Conservation (phyloP, 2,329 filamentous ascomycete species). For the Stagonosporopsis cucurbitacearum region DNA sequence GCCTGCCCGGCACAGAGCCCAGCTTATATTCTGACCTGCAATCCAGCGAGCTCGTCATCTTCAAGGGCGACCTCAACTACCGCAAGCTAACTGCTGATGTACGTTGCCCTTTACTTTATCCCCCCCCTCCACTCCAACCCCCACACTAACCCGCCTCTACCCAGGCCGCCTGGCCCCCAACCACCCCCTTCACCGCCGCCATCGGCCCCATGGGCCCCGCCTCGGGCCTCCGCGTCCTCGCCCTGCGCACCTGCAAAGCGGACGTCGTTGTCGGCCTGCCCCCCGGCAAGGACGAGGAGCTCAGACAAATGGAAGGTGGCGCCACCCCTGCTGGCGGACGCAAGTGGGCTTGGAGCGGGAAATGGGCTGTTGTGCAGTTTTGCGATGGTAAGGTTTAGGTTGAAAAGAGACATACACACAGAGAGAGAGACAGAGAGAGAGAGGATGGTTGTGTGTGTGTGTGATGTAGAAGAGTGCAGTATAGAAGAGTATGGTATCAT, state of each 20-base stretch:
- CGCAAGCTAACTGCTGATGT: conserved; percentile 90
- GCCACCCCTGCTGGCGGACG: conserved; percentile 73
- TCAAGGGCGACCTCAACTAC: conserved; percentile 98
- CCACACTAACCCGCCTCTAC: neutral
- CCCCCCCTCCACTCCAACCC: neutral
- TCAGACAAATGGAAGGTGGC: conserved; percentile 71
- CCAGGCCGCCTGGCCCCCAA: conserved; percentile 80
- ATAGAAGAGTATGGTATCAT: no score
- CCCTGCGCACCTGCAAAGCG: conserved; percentile 93
- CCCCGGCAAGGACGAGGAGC: conserved; percentile 79
- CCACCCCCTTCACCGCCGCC: conserved; percentile 83
- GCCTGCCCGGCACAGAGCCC: conserved; percentile 72
- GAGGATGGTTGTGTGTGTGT: no score
- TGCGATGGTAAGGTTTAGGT: conserved; percentile 67
- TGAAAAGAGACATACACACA: no score
- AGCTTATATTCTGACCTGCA: conserved; percentile 78
- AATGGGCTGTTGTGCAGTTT: conserved; percentile 94
- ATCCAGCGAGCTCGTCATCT: conserved; percentile 84
- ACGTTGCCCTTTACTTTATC: conserved; percentile 50
- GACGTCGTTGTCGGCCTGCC: conserved; percentile 92
- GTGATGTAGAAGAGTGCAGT: no score
- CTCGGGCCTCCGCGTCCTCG: conserved; percentile 83
- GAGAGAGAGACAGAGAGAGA: no score
- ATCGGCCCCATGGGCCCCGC: conserved; percentile 83
- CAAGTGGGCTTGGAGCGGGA: conserved; percentile 94